Evolutionary conservation across 345 rosid species (phyloP).

Genomic region (Reutealis trisperma): DNA sequence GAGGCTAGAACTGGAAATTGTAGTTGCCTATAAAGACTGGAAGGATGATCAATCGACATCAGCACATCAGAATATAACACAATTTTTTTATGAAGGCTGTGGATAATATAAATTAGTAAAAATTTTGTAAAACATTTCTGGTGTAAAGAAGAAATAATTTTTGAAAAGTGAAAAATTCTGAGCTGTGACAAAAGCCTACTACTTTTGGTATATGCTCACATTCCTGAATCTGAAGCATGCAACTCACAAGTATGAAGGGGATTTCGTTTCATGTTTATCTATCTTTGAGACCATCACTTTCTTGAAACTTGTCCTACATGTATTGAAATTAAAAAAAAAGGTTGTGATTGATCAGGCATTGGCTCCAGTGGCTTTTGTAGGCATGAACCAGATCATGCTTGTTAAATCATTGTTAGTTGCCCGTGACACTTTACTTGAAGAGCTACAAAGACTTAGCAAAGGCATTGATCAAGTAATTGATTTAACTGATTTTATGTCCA

Average conservation of each 20-base stretch:
- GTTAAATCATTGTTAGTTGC: slow-evolving; percentile 72
- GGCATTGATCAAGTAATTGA: slow-evolving; percentile 52
- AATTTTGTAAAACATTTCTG: not conserved
- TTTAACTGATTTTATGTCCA: slow-evolving; percentile 53
- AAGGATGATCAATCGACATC: not conserved
- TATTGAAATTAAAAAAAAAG: slow-evolving; percentile 16
- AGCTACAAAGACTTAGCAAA: slow-evolving; percentile 64
- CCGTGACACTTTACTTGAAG: slow-evolving; percentile 61
- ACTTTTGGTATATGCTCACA: not conserved
- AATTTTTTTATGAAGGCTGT: not conserved
- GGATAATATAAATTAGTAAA: not conserved
- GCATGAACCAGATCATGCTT: slow-evolving; percentile 46
- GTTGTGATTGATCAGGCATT: slow-evolving; percentile 51
- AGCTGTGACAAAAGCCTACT: not conserved
- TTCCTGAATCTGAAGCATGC: not conserved
- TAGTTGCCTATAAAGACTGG: not conserved
- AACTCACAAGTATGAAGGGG: not conserved
- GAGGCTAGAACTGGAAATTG: not conserved
- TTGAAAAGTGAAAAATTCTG: not conserved
- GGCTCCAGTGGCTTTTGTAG: slow-evolving; percentile 44
- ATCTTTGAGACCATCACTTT: not conserved
- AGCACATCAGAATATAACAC: not conserved
- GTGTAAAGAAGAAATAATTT: not conserved
- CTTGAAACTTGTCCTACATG: slow-evolving; percentile 10
- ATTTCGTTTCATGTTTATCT: slow-evolving; percentile 7